These are phyloP conservation scores for Encephalitozoon romaleae DNA, from an alignment of 371 early-diverging fungal genomes.

Conservation along the genomic window DNA sequence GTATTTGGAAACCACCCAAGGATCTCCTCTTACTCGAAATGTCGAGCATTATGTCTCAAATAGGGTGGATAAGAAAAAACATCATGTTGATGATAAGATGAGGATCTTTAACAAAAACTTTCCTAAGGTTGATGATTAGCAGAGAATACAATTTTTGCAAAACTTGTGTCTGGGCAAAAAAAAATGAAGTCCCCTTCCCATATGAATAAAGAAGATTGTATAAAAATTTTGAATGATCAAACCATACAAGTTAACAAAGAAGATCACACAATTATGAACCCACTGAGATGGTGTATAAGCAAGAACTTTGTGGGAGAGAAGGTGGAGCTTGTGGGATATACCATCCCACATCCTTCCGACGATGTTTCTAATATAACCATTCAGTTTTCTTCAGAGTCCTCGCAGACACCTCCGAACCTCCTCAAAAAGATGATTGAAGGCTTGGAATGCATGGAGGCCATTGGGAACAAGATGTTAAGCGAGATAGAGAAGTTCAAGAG, in stretches of 20 bases:
- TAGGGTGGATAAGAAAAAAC: conserved; percentile 38
- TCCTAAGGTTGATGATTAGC: not conserved
- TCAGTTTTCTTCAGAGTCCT: conserved; percentile 63
- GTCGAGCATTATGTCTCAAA: conserved; percentile 28
- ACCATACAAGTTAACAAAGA: conserved; percentile 32
- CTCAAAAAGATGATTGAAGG: conserved; percentile 24
- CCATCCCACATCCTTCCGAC: conserved; percentile 97
- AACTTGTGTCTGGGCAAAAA: not conserved
- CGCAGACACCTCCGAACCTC: conserved; percentile 41
- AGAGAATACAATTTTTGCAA: not conserved
- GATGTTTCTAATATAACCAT: conserved; percentile 78
- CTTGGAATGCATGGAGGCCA: conserved; percentile 9
- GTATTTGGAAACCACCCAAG: conserved; percentile 35
- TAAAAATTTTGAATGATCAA: conserved; percentile 33
- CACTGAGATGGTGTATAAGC: conserved; percentile 31
- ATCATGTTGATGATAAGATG: conserved; percentile 16
- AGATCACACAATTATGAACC: conserved; percentile 56
- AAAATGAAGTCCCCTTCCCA: not conserved
- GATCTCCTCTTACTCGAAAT: conserved; percentile 28
- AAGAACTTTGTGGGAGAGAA: conserved; percentile 62
- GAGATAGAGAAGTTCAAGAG: not conserved
- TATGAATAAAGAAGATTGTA: not conserved
- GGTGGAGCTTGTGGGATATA: conserved; percentile 90
- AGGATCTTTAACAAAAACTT: conserved; percentile 26
- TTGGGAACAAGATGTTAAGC: not conserved